These are phyloP conservation scores for Fusarium nisikadoi DNA, from an alignment of 2,329 filamentous ascomycete genomes.

Conservation along the genomic window DNA sequence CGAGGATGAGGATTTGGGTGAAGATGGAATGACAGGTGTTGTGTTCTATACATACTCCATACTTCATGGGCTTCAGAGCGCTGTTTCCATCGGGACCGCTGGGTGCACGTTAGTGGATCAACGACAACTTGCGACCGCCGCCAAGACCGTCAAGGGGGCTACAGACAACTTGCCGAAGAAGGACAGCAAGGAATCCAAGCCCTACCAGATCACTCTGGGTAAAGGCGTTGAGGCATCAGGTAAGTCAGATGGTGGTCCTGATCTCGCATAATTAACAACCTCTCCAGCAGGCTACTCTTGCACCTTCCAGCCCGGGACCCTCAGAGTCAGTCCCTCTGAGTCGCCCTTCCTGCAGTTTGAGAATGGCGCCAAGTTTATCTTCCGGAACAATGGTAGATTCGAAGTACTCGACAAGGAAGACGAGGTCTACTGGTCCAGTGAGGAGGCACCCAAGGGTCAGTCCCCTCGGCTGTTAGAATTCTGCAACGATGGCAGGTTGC, in stretches of 20 bases:
- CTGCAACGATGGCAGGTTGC: background rate
- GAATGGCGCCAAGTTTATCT: background rate
- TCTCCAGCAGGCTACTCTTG: rapidly evolving
- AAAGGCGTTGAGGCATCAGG: background rate
- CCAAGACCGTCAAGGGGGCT: no score
- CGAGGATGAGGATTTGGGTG: no score
- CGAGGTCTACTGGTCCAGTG: rapidly evolving
- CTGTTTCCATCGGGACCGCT: background rate
- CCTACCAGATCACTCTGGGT: rapidly evolving
- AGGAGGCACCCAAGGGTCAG: rapidly evolving
- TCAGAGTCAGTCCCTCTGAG: background rate
- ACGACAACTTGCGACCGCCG: no score
- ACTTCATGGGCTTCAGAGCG: background rate
- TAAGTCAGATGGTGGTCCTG: background rate
- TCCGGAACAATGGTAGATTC: background rate
- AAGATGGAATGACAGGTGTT: background rate
- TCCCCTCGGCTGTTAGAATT: background rate
- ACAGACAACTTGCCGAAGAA: no score
- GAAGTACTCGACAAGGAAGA: background rate
- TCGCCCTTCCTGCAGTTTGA: background rate
- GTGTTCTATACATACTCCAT: background rate
- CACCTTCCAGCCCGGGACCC: background rate
- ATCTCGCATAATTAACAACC: background rate
- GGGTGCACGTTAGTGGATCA: no score
- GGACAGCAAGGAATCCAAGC: no score